Evolutionary conservation across 352 stramenopile species (phyloP).

Genomic region (Peronospora belbahrii): DNA sequence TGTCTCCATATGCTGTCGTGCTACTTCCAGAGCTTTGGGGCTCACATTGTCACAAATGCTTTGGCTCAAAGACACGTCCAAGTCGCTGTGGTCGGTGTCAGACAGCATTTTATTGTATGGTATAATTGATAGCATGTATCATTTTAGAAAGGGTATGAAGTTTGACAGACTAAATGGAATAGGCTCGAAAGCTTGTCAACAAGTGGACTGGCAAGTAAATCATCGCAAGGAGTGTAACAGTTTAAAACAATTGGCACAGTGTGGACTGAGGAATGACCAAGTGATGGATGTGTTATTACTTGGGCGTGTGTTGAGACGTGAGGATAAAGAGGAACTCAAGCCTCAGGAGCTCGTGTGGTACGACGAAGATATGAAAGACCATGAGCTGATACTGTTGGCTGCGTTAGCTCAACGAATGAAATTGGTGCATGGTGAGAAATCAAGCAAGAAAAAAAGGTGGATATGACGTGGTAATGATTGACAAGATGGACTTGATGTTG

Average conservation of each 20-base stretch:
- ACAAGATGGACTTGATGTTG: too few relatives aligned
- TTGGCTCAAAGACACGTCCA: slow-evolving; percentile 21
- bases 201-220: slow-evolving; percentile 50
- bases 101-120: slow-evolving; percentile 58
- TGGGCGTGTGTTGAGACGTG: slow-evolving; percentile 36
- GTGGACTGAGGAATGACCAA: slow-evolving; percentile 32
- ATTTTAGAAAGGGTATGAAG: not conserved
- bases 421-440: slow-evolving; percentile 37
- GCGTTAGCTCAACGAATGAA: slow-evolving; percentile 42
- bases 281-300: slow-evolving; percentile 51
- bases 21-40: slow-evolving; percentile 47
- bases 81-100: slow-evolving; percentile 53
- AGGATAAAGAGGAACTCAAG: slow-evolving; percentile 1
- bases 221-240: slow-evolving; percentile 54
- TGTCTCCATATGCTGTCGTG: slow-evolving; percentile 29
- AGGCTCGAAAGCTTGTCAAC: slow-evolving; percentile 60
- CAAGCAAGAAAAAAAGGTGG: too few relatives aligned
- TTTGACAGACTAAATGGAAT: not conserved
- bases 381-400: slow-evolving; percentile 45
- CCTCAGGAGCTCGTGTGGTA: slow-evolving; percentile 46
- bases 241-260: slow-evolving; percentile 32
- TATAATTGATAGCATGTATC: not conserved
- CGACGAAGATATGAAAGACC: slow-evolving; percentile 37
- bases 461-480: not conserved
- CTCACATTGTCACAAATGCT: slow-evolving; percentile 59